Evolutionary conservation across 1,284 basidiomycete species (phyloP), one percentile per base, ranked within the genome.

Genomic region (Pholiota adiposa): DNA sequence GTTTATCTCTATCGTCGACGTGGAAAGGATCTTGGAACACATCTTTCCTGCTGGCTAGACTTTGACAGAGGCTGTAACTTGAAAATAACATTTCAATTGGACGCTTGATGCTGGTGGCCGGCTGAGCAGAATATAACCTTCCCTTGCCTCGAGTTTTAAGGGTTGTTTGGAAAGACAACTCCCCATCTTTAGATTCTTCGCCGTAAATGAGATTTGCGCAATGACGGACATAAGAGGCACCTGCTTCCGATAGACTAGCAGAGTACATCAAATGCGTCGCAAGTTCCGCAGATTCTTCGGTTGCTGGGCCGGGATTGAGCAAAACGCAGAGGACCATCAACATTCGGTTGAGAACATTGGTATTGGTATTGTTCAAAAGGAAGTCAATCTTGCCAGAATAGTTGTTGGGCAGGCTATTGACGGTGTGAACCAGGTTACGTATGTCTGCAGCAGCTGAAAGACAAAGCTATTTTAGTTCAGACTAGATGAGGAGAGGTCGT

Each of bases 241-340:
- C 69, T 11, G 69, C 66, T 6, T 69, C 66, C 0, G 74, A 65
- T 12, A 78, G 63, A 23, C 67, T 64, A 18, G 73, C 64, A 3
- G 77, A 78, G 59, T 77, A 79, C 73, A 76, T 75, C 19, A 78
- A 61, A 62, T 78, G 77, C 3, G 69, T 60, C 0, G 73, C 73
- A 3, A 75, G 60, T 61, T 79, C 76, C 4, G 72, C 73, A 6
- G 74, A 69, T 66, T 77, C 74, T 33, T 78, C 76, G 19, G 75
- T 64, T 4, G 75, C 71, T 7, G 73, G 71, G 3, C 75, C 74
- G 4, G 74, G 66, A 25, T 67, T 70, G 19, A 77, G 70, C 8
- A 79, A 71, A 3, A 71, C 70, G 31, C 70, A 73, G 1, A 79
- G 70, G 36, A 77, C 70, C 34, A 79, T 67, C 29, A 78, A 72